A percentile compares a stretch with the other conserved stretches of the same genome.
Conservation (phyloP, 225 moss, liverwort and hornwort genomes). For the Bryum argenteum region DNA sequence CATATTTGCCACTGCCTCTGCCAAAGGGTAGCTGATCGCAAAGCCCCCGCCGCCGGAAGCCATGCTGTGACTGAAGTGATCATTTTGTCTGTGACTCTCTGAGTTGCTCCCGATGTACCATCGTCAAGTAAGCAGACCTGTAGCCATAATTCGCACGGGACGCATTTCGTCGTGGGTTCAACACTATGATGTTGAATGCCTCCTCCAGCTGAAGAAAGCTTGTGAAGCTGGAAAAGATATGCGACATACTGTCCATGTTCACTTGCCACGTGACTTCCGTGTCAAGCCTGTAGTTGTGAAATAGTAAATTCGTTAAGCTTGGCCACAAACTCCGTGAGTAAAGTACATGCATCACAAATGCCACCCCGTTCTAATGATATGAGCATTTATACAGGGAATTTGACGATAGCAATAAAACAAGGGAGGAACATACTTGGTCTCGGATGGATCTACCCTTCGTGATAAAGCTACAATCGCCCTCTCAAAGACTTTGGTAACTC, state of each 20-base stretch:
- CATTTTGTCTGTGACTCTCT: constrained; percentile 84
- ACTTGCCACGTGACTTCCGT: constrained; percentile 86
- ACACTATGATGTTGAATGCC: constrained; percentile 85
- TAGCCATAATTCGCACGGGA: constrained; percentile 80
- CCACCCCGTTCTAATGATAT: constrained; percentile 16
- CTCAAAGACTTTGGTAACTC: constrained; percentile 71
- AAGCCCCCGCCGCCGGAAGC: constrained; percentile 98
- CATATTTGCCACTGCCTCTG: constrained; percentile 60
- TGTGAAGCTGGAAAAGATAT: constrained; percentile 81
- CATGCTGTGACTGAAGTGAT: constrained; percentile 79
- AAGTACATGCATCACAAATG: neutral
- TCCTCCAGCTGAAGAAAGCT: constrained; percentile 81
- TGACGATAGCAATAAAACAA: neutral
- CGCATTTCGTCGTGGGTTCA: constrained; percentile 83
- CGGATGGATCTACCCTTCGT: constrained; percentile 66
- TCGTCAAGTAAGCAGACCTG: constrained; percentile 46
- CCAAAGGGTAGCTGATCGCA: constrained; percentile 88
- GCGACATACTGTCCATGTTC: constrained; percentile 80
- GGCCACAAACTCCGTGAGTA: constrained; percentile 7
- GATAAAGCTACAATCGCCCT: constrained; percentile 75
- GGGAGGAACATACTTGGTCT: constrained; percentile 46
- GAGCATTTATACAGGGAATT: neutral
- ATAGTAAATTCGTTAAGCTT: neutral
- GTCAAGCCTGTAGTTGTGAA: constrained; percentile 47
- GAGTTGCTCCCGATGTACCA: constrained; percentile 91